Base-by-base conservation (phyloP, 2,329 filamentous ascomycete species). In the Talaromyces sp. region DNA sequence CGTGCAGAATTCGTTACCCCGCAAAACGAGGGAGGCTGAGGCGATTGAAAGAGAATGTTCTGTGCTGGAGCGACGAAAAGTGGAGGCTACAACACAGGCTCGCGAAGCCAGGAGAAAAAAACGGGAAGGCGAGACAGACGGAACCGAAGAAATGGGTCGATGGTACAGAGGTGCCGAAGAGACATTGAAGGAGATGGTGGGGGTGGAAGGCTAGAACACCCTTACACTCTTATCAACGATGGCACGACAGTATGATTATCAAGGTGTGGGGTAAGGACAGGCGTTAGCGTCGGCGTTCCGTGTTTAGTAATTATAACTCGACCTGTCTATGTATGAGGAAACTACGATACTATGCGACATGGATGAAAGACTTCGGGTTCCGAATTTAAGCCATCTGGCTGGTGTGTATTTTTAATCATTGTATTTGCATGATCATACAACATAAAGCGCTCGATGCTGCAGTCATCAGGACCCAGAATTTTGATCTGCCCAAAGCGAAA, bases 141-240 rank as follows among this genome's bases (percentile, higher is more conserved):
- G 75, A 10, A 60, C 77, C 14, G 75, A 77, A 55, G 74, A 78
- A 54, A 70, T 73, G 66, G 76, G 75, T 16, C 66, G 74, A 54
- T 79, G 76, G 76, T 77, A 77, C 54, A 68, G 67, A 47, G 69
- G 72, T 16, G 70, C 69, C 4, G 74, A 78, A 57, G 66, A 70
- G 35, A 71, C 67, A 2, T 58, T 78, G 35, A 76, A 73, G 52
- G 68, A 69, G 9, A 61, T 78, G 32, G 64, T 76, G 13, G 69
- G 65, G 11, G 63, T 69, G 16, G 54, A 71, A 51, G 51, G 58
- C 16, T 71, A 45, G 64, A 20, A 20, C 22, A 16, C 22, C 27
- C 35, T 29, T 35, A 48, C 29, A 24, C 37, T 5, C 33, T 40
- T 19, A 41, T 27, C 35, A 29, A 59, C 37, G 57, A 60, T 54